Percentiles rank a stretch among this genome's conserved stretches.
phyloP scores from a whole-genome alignment of 345 rosid genomes.

The Eutrema japonicum region DNA sequence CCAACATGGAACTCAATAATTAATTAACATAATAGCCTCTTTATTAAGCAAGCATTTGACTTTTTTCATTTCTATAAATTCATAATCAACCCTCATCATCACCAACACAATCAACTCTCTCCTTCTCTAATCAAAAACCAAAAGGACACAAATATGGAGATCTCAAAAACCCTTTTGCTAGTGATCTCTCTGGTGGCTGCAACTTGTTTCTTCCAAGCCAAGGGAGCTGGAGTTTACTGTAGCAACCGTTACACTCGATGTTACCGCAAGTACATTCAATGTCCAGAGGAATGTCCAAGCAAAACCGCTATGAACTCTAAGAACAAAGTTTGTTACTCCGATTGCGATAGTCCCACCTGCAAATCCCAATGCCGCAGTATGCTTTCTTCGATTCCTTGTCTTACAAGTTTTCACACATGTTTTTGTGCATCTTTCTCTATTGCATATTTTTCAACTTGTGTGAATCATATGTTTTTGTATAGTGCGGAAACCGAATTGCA shows the following conservation, averaged over 20 bases:
- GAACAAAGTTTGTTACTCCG: slow-evolving; percentile 47
- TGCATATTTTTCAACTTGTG: neutral
- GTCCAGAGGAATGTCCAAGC: slow-evolving; percentile 52
- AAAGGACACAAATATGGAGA: slow-evolving; percentile 29
- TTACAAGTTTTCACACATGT: neutral
- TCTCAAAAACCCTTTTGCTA: slow-evolving; percentile 38
- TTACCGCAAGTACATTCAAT: slow-evolving; percentile 33
- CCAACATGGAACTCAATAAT: slow-evolving; percentile 14
- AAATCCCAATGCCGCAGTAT: slow-evolving; percentile 47
- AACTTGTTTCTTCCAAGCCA: slow-evolving; percentile 45
- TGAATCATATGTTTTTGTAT: slow-evolving; percentile 2
- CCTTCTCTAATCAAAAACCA: neutral
- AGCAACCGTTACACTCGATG: slow-evolving; percentile 42
- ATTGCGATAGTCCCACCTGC: slow-evolving; percentile 51
- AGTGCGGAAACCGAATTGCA: slow-evolving; percentile 52
- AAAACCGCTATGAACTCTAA: slow-evolving; percentile 32
- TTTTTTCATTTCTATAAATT: slow-evolving; percentile 40
- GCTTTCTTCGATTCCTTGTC: neutral
- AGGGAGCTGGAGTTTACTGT: slow-evolving; percentile 47
- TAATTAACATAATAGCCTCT: slow-evolving; percentile 2
- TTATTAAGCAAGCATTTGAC: slow-evolving; percentile 40
- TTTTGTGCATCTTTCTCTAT: neutral
- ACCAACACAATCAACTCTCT: slow-evolving; percentile 22
- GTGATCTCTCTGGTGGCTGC: slow-evolving; percentile 36
- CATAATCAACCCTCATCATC: slow-evolving; percentile 24